Conservation (phyloP, 371 early-diverging fungal genomes). For the Blakeslea trispora region DNA sequence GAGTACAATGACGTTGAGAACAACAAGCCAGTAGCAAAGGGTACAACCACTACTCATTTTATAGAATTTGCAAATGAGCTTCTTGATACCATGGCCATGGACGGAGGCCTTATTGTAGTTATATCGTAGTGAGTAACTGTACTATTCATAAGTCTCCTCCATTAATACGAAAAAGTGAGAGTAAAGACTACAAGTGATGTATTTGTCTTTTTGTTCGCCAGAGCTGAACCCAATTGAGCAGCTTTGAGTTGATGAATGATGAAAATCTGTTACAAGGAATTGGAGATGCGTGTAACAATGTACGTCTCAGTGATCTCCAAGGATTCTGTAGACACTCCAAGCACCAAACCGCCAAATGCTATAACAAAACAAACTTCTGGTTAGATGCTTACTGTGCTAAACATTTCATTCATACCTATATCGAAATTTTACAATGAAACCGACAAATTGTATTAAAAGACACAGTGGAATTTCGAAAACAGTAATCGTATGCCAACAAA, state of each 20-base stretch:
- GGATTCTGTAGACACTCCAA: slow-evolving; percentile 12
- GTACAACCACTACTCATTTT: slow-evolving; percentile 16
- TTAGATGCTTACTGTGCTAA: slow-evolving; percentile 3
- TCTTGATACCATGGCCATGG: slow-evolving; percentile 11
- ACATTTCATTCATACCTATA: slow-evolving; percentile 3
- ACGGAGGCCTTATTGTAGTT: slow-evolving; percentile 8
- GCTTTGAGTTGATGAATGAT: background rate
- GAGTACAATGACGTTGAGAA: too few species aligned
- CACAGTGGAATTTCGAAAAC: too few species aligned
- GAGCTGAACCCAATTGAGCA: slow-evolving; percentile 9
- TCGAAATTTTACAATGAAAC: slow-evolving; percentile 2
- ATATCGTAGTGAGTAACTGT: slow-evolving; percentile 6
- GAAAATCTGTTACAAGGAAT: slow-evolving; percentile 12
- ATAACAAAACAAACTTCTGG: slow-evolving; percentile 8
- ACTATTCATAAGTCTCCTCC: slow-evolving; percentile 10
- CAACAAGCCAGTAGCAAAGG: slow-evolving; percentile 8
- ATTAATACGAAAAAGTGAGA: slow-evolving; percentile 9
- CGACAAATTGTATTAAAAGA: too few species aligned
- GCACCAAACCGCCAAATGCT: slow-evolving; percentile 5
- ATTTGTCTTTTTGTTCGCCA: slow-evolving; percentile 11
- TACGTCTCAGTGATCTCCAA: slow-evolving; percentile 7
- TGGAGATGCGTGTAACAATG: slow-evolving; percentile 7
- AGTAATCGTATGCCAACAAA: too few species aligned
- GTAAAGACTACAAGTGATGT: slow-evolving; percentile 10
- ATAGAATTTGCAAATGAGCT: slow-evolving; percentile 9